Conservation (phyloP, 164 flowering plant species). For the Berberis vulgaris region DNA sequence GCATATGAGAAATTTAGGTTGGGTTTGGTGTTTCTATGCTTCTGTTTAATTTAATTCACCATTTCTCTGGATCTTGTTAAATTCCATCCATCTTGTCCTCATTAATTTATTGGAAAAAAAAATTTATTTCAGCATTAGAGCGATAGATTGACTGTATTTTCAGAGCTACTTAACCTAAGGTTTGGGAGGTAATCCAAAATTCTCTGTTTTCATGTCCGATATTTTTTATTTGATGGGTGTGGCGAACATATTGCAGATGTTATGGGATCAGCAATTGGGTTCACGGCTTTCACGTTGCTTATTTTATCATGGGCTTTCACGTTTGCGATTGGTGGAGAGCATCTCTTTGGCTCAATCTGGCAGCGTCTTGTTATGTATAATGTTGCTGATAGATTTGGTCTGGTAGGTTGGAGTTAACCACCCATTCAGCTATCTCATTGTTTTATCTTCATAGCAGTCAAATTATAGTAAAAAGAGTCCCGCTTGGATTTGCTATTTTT, state of each 20-base stretch:
- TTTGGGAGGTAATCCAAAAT: too few relatives aligned
- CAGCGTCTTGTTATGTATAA: conserved; percentile 71
- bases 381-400: conserved; percentile 60
- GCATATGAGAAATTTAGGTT: too few relatives aligned
- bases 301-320: conserved; percentile 79
- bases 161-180: too few relatives aligned
- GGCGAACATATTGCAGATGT: conserved; percentile 47
- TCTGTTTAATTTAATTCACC: too few relatives aligned
- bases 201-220: too few relatives aligned
- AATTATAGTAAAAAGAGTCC: not conserved
- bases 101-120: too few relatives aligned
- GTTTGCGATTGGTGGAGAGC: conserved; percentile 77
- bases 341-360: conserved; percentile 71
- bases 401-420: conserved; percentile 51
- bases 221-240: not conserved
- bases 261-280: conserved; percentile 73
- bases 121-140: too few relatives aligned
- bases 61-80: too few relatives aligned
- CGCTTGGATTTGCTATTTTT: not conserved
- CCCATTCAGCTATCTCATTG: too few relatives aligned
- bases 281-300: conserved; percentile 34
- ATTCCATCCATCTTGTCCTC: too few relatives aligned
- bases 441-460: not conserved
- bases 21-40: too few relatives aligned
- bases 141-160: too few relatives aligned